phyloP scores from a whole-genome alignment of 1,284 basidiomycete species.

The Singerocomus rubriflavus region DNA sequence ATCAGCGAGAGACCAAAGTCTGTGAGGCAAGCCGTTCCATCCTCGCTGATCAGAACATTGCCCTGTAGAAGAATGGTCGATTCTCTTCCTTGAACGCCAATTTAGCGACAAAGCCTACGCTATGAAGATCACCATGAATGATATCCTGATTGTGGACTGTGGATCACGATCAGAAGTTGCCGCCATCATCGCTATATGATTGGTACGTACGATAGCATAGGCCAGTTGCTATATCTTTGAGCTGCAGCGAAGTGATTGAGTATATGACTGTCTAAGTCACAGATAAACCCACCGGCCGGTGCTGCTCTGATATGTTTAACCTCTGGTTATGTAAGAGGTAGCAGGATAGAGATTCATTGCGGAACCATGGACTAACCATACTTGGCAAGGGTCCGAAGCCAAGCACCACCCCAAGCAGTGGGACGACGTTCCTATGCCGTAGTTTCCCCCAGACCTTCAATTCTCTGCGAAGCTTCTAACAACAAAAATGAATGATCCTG shows the following conservation, averaged over 20 bases:
- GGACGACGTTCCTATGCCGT: conserved; percentile 27
- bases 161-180: not conserved
- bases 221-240: conserved; percentile 26
- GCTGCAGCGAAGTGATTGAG: conserved; percentile 11
- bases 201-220: conserved; percentile 26
- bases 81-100: not conserved
- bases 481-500: not conserved
- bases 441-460: conserved; percentile 23
- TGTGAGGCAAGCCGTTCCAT: conserved; percentile 25
- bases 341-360: conserved; percentile 24
- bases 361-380: conserved; percentile 30
- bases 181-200: not conserved
- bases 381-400: conserved; percentile 20
- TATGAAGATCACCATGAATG: conserved; percentile 30
- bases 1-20: conserved; percentile 40
- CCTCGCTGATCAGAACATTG: conserved; percentile 26
- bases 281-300: conserved; percentile 16
- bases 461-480: conserved; percentile 31
- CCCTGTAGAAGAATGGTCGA: conserved; percentile 17
- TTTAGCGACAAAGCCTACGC: conserved; percentile 12
- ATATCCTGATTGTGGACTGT: conserved; percentile 25
- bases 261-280: not conserved
- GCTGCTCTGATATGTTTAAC: conserved; percentile 4
- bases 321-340: conserved; percentile 12
- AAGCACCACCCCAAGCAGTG: conserved; percentile 26